phyloP scores from a whole-genome alignment of 2,329 filamentous ascomycete species.

The Phaeomoniella chlamydospora region DNA sequence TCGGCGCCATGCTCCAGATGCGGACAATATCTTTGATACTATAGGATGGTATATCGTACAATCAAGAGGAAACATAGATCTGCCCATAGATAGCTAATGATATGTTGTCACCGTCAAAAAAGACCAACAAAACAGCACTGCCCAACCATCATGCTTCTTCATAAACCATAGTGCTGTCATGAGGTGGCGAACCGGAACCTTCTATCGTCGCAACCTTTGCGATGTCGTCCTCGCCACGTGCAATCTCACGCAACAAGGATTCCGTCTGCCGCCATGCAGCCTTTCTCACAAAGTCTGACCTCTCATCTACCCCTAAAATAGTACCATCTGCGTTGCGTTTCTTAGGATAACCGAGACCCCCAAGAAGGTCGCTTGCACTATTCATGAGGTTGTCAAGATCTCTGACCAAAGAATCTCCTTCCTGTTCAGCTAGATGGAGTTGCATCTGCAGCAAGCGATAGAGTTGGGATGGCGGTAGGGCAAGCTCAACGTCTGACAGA shows the following conservation, averaged over 20 bases:
- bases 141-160: background rate
- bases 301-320: background rate
- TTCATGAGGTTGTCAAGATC: conserved; percentile 13
- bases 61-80: too few relatives aligned
- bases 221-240: background rate
- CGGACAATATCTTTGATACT: too few relatives aligned
- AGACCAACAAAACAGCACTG: too few relatives aligned
- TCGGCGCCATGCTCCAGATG: too few relatives aligned
- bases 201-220: background rate
- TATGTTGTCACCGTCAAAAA: too few relatives aligned
- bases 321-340: background rate
- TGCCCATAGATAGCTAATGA: too few relatives aligned
- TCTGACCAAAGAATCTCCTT: conserved; percentile 20
- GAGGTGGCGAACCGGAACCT: background rate
- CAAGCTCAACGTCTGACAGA: conserved; percentile 27
- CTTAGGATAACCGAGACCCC: background rate
- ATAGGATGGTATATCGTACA: too few relatives aligned
- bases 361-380: conserved; percentile 7
- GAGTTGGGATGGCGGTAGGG: conserved; percentile 24
- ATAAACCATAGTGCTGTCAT: background rate
- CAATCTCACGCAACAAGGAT: background rate
- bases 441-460: conserved; percentile 30
- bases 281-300: background rate
- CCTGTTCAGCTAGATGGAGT: conserved; percentile 31
- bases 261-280: background rate